Evolutionary conservation across 129 eudicot genomes (phyloP), one percentile per base, ranked within the genome.

Genomic region (Pittosporum tobira): DNA sequence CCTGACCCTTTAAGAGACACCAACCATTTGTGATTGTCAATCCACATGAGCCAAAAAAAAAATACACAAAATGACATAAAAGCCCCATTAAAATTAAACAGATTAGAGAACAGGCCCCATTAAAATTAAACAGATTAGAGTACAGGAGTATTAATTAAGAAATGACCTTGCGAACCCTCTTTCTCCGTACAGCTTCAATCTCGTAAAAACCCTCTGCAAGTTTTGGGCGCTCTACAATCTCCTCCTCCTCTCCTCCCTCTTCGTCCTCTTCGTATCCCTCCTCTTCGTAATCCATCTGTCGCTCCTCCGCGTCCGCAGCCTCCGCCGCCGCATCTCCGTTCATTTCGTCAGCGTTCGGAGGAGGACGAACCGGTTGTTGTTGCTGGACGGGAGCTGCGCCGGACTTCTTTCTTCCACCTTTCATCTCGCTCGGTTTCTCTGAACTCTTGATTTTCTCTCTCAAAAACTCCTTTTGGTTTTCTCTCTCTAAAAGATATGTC

Each of bases 171-270:
- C 86, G 80, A 26, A 73, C 63, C 42, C 97, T 69, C 68, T 63
- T 85, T 64, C 69, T 75, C 14, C 95, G 76, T 1, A 89, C 83
- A 48, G 95, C 74, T 59, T 89, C 97, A 26, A 89, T 78, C 73
- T 82, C 95, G 36, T 65, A 89, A 61, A 61, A 89, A 3, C 95
- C 95, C 57, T 89, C 88, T 21, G 95, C 94, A 11, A 89, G 79
- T 73, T 85, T 82, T 29, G 77, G 59, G 20, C 64, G 68, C 42
- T 14, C 67, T 20, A 0, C 65, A 19, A 43, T 75, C 19, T 43
- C 53, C 14, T 63, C 73, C 15, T 15, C 51, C 5, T 30, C 74
- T 1, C 28, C 43, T 24, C 71, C 68, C 8, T 49, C 76, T 13
- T 67, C 81, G 1, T 64, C 77, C 16, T 59, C 63, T 11, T 46